Evolutionary conservation across 441 rosid species (phyloP), one percentile per base, ranked within the genome.

Genomic region (Gossypium davidsonii): DNA sequence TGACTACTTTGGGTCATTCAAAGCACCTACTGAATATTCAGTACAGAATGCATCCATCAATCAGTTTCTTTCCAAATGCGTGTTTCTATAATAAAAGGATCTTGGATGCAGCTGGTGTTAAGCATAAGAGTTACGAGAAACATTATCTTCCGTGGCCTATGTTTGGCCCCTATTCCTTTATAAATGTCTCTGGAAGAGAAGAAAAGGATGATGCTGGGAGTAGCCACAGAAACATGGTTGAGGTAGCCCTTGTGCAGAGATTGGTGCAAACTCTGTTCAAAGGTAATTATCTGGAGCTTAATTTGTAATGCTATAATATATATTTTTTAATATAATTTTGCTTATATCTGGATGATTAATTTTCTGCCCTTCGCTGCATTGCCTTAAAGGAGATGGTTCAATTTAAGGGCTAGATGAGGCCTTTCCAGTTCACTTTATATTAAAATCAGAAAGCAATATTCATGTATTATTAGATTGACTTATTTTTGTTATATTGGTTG

Each of bases 11-110:
- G 55, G 84, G 85, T 57, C 74, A 82, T 49, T 42, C 82, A 9
- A 83, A 75, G 72, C 85, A 85, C 63, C 79, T 85, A 2, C 65
- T 87, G 20, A 63, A 76, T 15, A 73, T 60, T 42, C 89, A 85
- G 74, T 85, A 84, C 66, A 74, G 91, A 28, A 87, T 85, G 91
- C 91, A 85, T 74, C 91, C 89, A 4, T 70, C 77, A 8, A 81
- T 87, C 18, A 83, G 88, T 72, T 34, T 1, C 72, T 84, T 87
- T 25, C 89, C 89, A 0, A 85, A 84, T 67, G 49, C 74, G 6
- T 23, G 52, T 2, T 83, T 85, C 74, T 85, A 85, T 56, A n/a
- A 12, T 14, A 67, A 74, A 15, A 55, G 14, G 61, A 82, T 87
- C 48, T 12, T 53, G 1, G 82, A 87, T 49, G 87, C 84, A 20